phyloP scores from a whole-genome alignment of 2,329 filamentous ascomycete species.

The Tolypocladium cylindrosporum region DNA sequence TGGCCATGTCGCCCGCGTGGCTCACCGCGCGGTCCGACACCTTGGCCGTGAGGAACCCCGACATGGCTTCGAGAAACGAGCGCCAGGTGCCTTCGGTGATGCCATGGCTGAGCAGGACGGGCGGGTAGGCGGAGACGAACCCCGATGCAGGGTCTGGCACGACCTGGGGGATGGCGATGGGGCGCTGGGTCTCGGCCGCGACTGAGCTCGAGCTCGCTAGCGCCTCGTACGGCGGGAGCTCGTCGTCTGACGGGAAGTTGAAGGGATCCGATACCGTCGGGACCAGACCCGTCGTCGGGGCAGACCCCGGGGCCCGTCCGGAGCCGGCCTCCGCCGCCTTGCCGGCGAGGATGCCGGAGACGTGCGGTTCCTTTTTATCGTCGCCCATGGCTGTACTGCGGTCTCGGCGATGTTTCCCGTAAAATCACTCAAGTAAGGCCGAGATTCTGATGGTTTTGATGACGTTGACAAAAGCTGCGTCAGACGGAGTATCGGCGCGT shows the following conservation, averaged over 20 bases:
- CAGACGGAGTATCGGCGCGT: background rate
- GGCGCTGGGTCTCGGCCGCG: conserved; percentile 8
- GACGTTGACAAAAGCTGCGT: background rate
- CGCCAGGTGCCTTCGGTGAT: conserved; percentile 23
- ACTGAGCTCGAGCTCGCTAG: background rate
- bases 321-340: background rate
- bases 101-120: conserved; percentile 25
- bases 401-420: background rate
- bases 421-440: background rate
- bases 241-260: conserved; percentile 24
- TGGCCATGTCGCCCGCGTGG: conserved; percentile 31
- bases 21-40: conserved; percentile 32
- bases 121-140: conserved; percentile 28
- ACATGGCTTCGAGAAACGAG: conserved; percentile 28
- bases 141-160: conserved; percentile 21
- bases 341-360: background rate
- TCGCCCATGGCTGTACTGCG: background rate
- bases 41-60: conserved; percentile 34
- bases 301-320: background rate
- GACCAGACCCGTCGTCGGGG: background rate
- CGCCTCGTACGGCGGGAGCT: conserved; percentile 19
- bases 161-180: conserved; percentile 31
- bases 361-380: background rate
- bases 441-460: background rate
- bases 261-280: conserved; percentile 20